Conservation (phyloP, 352 stramenopile genomes). For the Phytophthora pisi region DNA sequence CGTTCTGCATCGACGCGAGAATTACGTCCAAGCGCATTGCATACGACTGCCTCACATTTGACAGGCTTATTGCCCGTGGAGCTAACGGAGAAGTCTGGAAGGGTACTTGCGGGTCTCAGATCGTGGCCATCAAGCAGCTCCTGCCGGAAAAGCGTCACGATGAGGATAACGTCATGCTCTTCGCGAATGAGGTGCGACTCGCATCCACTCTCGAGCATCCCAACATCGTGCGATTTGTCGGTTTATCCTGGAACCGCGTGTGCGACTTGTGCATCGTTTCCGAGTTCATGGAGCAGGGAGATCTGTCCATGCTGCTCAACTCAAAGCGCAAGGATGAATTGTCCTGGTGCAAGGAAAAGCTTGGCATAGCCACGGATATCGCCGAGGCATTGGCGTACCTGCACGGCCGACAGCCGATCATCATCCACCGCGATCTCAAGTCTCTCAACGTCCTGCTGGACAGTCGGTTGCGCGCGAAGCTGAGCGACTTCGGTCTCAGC, state of each 20-base stretch:
- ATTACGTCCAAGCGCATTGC: conserved; percentile 55
- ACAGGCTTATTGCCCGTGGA: conserved; percentile 48
- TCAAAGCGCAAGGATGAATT: conserved; percentile 43
- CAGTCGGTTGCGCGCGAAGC: conserved; percentile 50
- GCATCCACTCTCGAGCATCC: conserved; percentile 55
- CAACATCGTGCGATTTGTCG: conserved; percentile 75
- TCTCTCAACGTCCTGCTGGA: conserved; percentile 68
- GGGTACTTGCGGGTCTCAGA: conserved; percentile 40
- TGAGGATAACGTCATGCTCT: conserved; percentile 45
- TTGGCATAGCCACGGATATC: conserved; percentile 63
- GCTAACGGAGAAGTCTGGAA: conserved; percentile 72
- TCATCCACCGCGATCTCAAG: conserved; percentile 77
- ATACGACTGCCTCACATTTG: conserved; percentile 47
- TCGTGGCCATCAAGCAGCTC: conserved; percentile 71
- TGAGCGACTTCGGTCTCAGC: conserved; percentile 66
- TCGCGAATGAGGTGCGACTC: conserved; percentile 61
- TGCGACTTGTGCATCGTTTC: conserved; percentile 63
- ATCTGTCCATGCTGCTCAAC: conserved; percentile 56
- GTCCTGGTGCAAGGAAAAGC: conserved; percentile 55
- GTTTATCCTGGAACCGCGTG: conserved; percentile 58
- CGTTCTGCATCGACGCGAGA: conserved; percentile 47
- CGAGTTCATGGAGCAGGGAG: conserved; percentile 66
- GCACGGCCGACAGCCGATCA: conserved; percentile 52
- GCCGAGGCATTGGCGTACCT: conserved; percentile 70
- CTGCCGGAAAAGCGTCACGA: conserved; percentile 54